Conservation (phyloP, 2,329 filamentous ascomycete genomes). For the Calonectria montana region DNA sequence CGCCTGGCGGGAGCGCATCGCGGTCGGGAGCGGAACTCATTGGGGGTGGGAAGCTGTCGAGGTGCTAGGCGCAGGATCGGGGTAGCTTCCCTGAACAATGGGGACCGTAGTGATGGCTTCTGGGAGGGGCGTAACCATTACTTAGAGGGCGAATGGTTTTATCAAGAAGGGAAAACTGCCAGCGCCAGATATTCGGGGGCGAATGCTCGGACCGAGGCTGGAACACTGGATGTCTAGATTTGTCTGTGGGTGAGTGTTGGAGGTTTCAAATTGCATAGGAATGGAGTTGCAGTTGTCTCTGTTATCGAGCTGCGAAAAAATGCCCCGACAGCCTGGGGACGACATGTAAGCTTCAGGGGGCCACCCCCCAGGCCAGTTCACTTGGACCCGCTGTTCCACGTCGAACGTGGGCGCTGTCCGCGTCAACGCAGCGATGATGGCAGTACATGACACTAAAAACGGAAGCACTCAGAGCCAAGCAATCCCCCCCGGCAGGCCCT, state of each 20-base stretch:
- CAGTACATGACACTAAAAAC: constrained; percentile 35
- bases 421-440: constrained; percentile 32
- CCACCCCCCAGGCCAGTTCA: constrained; percentile 1
- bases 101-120: constrained; percentile 25
- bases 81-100: constrained; percentile 21
- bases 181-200: not conserved
- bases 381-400: constrained; percentile 26
- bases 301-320: constrained; percentile 27
- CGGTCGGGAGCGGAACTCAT: constrained; percentile 41
- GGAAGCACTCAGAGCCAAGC: constrained; percentile 26
- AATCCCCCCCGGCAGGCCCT: not conserved
- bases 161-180: constrained; percentile 3
- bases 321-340: constrained; percentile 14
- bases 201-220: constrained; percentile 17
- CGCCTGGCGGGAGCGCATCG: constrained; percentile 36
- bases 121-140: constrained; percentile 12
- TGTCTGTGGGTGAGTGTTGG: constrained; percentile 19
- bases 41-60: constrained; percentile 33
- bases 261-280: constrained; percentile 29
- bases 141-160: not conserved
- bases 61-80: constrained; percentile 23
- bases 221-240: constrained; percentile 19
- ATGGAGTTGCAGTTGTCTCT: constrained; percentile 37
- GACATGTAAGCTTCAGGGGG: constrained; percentile 24
- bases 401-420: constrained; percentile 25